Evolutionary conservation across 257 asterid genomes (phyloP).

Genomic region (Fraxinus quadrangulata): DNA sequence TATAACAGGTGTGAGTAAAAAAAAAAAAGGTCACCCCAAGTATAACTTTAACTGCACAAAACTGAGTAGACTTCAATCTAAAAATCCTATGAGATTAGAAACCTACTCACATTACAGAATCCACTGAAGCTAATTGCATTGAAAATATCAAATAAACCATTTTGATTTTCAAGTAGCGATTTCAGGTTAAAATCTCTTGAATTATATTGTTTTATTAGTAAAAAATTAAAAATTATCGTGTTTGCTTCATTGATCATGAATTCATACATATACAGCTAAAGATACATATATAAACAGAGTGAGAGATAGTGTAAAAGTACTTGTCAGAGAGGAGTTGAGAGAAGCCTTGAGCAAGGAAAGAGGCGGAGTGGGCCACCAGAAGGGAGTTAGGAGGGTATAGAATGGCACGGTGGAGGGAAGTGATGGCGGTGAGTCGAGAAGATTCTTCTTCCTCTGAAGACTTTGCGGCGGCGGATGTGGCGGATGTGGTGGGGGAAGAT

Average conservation of each 20-base stretch:
- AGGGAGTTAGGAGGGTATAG: constrained; percentile 82
- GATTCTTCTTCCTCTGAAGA: constrained; percentile 63
- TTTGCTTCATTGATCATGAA: neutral
- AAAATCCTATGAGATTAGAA: neutral
- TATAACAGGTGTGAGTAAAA: constrained; percentile 39
- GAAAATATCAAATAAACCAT: neutral
- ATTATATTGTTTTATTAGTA: neutral
- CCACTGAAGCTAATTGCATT: neutral
- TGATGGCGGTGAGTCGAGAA: constrained; percentile 75
- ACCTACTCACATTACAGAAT: neutral
- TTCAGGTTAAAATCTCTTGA: neutral
- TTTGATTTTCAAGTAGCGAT: neutral
- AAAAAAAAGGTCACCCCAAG: constrained; percentile 12
- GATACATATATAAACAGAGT: constrained; percentile 6
- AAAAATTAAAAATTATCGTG: neutral
- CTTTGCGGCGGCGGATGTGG: constrained; percentile 29
- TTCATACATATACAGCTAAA: constrained; percentile 1
- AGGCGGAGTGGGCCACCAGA: constrained; percentile 84
- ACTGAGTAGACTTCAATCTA: neutral
- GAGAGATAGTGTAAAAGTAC: constrained; percentile 41
- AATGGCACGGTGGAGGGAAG: constrained; percentile 83
- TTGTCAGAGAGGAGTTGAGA: constrained; percentile 77
- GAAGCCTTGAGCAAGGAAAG: constrained; percentile 84
- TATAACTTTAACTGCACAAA: neutral
- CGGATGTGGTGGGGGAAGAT: constrained; percentile 34